Evolutionary conservation across 495 filamentous ascomycete genomes (phyloP).

Genomic region (Hyaloscypha hepaticicola): DNA sequence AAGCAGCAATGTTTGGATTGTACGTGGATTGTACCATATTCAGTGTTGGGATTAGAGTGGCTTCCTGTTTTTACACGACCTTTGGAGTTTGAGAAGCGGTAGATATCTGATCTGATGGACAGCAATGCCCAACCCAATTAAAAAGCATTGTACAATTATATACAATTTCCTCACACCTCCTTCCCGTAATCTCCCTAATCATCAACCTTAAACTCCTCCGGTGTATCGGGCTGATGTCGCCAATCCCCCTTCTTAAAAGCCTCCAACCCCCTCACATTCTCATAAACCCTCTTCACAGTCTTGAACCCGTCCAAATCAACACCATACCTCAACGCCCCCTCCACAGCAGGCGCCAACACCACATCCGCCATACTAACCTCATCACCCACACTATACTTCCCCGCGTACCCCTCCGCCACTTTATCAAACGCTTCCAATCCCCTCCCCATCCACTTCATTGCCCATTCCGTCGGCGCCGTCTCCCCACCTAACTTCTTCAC

Average conservation of each 20-base stretch:
- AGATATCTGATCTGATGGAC: not conserved
- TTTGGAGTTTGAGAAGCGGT: not conserved
- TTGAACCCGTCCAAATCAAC: constrained; percentile 45
- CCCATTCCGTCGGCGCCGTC: constrained; percentile 29
- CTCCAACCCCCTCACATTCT: constrained; percentile 38
- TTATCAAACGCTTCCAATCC: constrained; percentile 51
- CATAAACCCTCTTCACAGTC: constrained; percentile 40
- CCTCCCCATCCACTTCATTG: constrained; percentile 8
- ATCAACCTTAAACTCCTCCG: constrained; percentile 40
- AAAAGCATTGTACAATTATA: no score
- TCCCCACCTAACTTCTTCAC: constrained; percentile 36
- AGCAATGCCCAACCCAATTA: no score
- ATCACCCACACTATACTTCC: constrained; percentile 51
- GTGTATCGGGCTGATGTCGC: constrained; percentile 48
- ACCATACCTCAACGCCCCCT: constrained; percentile 48
- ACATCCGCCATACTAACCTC: constrained; percentile 51
- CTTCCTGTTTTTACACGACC: not conserved
- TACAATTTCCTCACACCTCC: no score
- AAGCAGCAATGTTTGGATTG: not conserved
- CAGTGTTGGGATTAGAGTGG: not conserved
- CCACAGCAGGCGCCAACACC: constrained; percentile 50
- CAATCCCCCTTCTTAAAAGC: constrained; percentile 46
- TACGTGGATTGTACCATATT: not conserved
- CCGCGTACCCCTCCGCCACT: constrained; percentile 34
- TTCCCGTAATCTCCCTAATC: not conserved